Evolutionary conservation across 1,284 basidiomycete genomes (phyloP).

Genomic region (Phellopilus nigrolimitatus): DNA sequence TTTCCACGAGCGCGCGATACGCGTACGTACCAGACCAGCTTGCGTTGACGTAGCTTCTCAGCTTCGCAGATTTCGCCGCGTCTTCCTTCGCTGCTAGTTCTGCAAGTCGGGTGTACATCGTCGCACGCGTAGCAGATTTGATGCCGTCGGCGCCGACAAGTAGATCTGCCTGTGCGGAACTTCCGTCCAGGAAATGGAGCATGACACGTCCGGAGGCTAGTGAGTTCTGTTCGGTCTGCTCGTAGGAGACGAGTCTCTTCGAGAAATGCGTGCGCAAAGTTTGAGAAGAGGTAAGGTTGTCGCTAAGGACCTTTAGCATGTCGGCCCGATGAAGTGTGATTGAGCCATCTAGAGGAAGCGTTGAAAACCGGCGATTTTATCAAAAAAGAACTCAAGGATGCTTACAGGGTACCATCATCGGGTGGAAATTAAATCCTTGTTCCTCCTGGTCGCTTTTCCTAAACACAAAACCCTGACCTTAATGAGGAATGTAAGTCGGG

Average conservation of each 20-base stretch:
- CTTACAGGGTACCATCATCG: constrained; percentile 29
- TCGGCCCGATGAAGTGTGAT: constrained; percentile 32
- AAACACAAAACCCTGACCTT: constrained; percentile 21
- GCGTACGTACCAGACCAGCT: constrained; percentile 40
- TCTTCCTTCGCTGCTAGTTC: constrained; percentile 15
- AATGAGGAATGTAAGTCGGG: constrained; percentile 1
- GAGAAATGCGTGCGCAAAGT: constrained; percentile 32
- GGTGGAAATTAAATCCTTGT: constrained; percentile 28
- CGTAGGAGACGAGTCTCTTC: constrained; percentile 30
- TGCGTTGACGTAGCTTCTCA: constrained; percentile 29
- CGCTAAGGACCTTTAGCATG: constrained; percentile 31
- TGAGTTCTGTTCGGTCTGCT: too few relatives aligned
- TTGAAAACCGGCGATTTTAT: not conserved
- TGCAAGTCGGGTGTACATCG: constrained; percentile 31
- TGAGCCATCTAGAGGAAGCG: constrained; percentile 28
- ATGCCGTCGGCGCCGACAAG: constrained; percentile 44
- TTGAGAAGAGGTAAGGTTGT: constrained; percentile 24
- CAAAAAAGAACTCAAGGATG: not conserved
- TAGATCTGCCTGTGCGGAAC: constrained; percentile 35
- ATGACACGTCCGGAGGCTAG: constrained; percentile 22
- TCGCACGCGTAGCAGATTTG: constrained; percentile 33
- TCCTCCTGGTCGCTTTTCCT: constrained; percentile 28
- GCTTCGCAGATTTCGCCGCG: constrained; percentile 1
- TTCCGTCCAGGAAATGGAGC: constrained; percentile 34
- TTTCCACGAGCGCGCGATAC: constrained; percentile 36